Evolutionary conservation across 306 rosid species (phyloP), one percentile per base, ranked within the genome.

Genomic region (Fragaria iinumae): DNA sequence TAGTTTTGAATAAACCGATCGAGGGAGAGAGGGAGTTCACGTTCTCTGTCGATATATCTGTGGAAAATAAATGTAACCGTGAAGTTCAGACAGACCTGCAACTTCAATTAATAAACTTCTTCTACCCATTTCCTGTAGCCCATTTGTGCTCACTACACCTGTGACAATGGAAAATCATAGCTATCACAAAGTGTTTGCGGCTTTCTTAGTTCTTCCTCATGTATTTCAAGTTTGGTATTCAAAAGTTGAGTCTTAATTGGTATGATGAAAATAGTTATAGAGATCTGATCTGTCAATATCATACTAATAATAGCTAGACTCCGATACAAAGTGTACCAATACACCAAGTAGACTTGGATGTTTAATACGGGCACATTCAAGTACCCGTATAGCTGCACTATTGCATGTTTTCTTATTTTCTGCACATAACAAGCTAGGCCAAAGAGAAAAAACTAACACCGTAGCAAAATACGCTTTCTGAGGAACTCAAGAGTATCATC

Each of bases 51-150:
- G 41, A 38, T 38, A 45, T 8, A 45, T 45, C 16, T 45, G 13
- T 45, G 16, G 49, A 47, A 47, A 49, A 49, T 49, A 49, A 49
- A 49, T 80, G 82, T 73, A 81, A 88, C 80, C 90, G 90, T 86
- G 92, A 86, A 77, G 23, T 32, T 69, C 44, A 38, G 10, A 41
- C 73, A 72, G 79, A 36, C 45, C 71, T 69, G 29, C 10, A 41
- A 39, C 62, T 70, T 88, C 36, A 43, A 43, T 43, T 10, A 88
- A 84, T 86, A 67, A 50, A 69, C 52, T 20, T 52, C 5, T 63
- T 59, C 64, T 53, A 53, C 21, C 10, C 27, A 55, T 55, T n/a
- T n/a, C 13, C 4, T 8, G 62, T 55, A 7, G 62, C 62, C 62
- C 62, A 55, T 21, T 21, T n/a, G 27, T n/a, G 62, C 5, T 55